Evolutionary conservation across 192 early-diverging fungal genomes (phyloP), one percentile per base, ranked within the genome.

Genomic region (Jimgerdemannia lactiflua): DNA sequence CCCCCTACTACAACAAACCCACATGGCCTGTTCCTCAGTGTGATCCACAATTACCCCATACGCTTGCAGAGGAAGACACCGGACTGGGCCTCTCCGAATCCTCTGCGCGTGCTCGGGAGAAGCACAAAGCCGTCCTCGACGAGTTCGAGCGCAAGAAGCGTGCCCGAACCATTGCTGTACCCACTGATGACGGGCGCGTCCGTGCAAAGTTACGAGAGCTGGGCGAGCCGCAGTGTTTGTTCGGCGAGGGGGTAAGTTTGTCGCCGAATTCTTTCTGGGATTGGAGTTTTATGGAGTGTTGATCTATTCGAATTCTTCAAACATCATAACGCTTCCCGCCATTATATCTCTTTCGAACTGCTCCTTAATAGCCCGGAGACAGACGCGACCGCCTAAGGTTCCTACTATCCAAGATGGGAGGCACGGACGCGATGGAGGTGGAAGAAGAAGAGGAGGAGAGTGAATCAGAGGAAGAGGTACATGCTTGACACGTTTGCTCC

Each of bases 111-210:
- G 87, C 79, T 63, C 77, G 84, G 17, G 87, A 82, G 54, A 85
- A 85, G 19, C 82, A 91, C 63, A 76, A 71, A 41, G 88, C 86
- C 42, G 79, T 90, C 18, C 72, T 93, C 68, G 87, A 91, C 10
- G 91, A 92, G 78, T 92, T 94, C 77, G 92, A 93, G 43, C 87
- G 94, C 44, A 92, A 92, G 76, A 86, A 90, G 70, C 78, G 93
- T 2, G 94, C 95, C 1, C 83, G 93, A 49, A 82, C 89, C 40
- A 76, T 99, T 3, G 96, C 93, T 20, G 94, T 98, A 0, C 97
- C 97, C 3, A 99, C 97, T 7, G 92, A 95, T 59, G 97, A 99
- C 81, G 76, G 78, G 14, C 83, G 89, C 63, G 96, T 99, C 18
- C 80, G 93, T 18, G 84, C 83, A 64, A 82, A 86, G 66, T 85